Conservation (phyloP, 768 basidiomycete species). For the Agaricus sinodeliciosus region DNA sequence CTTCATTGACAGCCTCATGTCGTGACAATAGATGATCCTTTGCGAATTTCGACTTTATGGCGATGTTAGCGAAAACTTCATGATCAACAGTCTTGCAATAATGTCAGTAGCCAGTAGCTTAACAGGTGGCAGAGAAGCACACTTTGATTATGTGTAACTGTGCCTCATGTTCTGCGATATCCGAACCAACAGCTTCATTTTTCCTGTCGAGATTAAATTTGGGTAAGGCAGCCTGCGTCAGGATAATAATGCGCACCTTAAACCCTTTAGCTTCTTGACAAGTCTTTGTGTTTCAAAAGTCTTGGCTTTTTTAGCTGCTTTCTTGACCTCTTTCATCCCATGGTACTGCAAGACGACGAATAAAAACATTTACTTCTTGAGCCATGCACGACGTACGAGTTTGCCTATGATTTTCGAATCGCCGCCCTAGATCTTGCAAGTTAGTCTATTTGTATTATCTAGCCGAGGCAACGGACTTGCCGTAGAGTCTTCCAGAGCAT, state of each 20-base stretch:
- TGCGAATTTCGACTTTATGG: slow-evolving; percentile 64
- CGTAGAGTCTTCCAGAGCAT: slow-evolving; percentile 19
- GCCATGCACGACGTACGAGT: slow-evolving; percentile 36
- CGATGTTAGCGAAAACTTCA: slow-evolving; percentile 53
- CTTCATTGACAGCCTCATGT: slow-evolving; percentile 38
- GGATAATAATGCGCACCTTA: slow-evolving; percentile 38
- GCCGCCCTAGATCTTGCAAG: slow-evolving; percentile 28
- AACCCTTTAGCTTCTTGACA: slow-evolving; percentile 73
- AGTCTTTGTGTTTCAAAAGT: slow-evolving; percentile 74
- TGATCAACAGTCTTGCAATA: slow-evolving; percentile 45
- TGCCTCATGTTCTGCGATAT: slow-evolving; percentile 44
- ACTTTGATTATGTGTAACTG: slow-evolving; percentile 69
- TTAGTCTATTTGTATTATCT: neutral
- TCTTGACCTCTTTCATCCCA: slow-evolving; percentile 62
- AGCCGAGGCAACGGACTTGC: neutral
- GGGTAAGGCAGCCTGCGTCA: neutral
- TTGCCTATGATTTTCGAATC: slow-evolving; percentile 42
- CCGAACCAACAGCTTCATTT: slow-evolving; percentile 30
- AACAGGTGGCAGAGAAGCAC: neutral
- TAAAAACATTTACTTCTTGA: neutral
- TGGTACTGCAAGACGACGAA: slow-evolving; percentile 52
- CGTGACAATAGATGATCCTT: slow-evolving; percentile 60
- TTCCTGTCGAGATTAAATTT: slow-evolving; percentile 20
- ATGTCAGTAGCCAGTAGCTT: slow-evolving; percentile 5
- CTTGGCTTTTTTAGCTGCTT: slow-evolving; percentile 76